Evolutionary conservation across 169 alveolate genomes (phyloP), one percentile per base, ranked within the genome.

Genomic region (Plasmodium fragile): DNA sequence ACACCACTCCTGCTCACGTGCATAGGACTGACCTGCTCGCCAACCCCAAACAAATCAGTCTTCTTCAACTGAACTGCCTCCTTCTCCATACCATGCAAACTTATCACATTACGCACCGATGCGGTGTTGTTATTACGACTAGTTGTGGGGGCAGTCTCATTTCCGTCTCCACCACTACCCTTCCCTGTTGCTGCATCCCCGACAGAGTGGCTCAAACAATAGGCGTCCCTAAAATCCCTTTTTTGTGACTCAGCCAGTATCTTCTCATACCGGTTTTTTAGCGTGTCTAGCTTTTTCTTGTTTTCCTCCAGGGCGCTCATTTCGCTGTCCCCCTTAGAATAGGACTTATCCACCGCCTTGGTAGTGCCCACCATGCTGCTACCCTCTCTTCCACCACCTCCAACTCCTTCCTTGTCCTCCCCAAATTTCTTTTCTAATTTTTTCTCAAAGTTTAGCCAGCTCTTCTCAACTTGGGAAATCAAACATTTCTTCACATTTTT

Each of bases 271-370:
- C 89, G 79, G 81, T 45, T 89, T 78, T 89, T 89, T 65, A 89
- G 41, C 32, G 32, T 25, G 81, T 78, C 94, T 32, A 89, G 30
- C 36, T 79, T 78, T 34, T 78, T 89, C 45, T 39, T 89, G 71
- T 89, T 89, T 43, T 89, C 94, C 45, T 89, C 94, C 49, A 89
- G 25, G 55, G 94, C 94, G 36, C 94, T 89, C 41, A 89, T 41
- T 36, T 59, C 70, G 52, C 55, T 45, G n/a, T 49, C 59, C 2
- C 59, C 8, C 22, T 49, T 49, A 49, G 22, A 16, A 49, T 49
- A 22, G 59, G 22, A 49, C 59, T 6, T 49, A 49, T 49, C 25
- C 59, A 2, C 59, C 7, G 1, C 22, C 8, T 13, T 49, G 22
- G 22, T 16, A 11, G n/a, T 49, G 6, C 22, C 25, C 59, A 49